Evolutionary conservation across 768 basidiomycete genomes (phyloP).

Genomic region (Podaxis pistillaris): DNA sequence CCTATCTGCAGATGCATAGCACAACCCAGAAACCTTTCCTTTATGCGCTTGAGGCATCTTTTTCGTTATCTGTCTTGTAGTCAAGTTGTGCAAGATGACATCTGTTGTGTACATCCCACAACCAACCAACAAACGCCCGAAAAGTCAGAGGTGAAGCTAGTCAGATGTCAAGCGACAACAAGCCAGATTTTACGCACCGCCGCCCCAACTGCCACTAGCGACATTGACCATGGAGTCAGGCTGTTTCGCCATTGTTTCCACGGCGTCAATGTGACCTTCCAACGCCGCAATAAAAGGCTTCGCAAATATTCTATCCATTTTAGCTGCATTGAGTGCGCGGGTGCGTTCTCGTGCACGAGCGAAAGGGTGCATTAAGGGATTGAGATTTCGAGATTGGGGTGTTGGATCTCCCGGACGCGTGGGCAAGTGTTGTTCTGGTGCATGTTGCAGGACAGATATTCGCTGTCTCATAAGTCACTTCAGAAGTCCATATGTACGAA

Average conservation of each 20-base stretch:
- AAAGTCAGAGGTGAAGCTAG: background rate
- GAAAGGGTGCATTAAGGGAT: slow-evolving; percentile 96
- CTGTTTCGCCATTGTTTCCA: slow-evolving; percentile 80
- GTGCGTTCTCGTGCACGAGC: slow-evolving; percentile 89
- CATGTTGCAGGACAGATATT: slow-evolving; percentile 87
- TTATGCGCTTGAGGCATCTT: slow-evolving; percentile 74
- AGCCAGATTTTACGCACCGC: slow-evolving; percentile 55
- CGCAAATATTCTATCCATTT: slow-evolving; percentile 97
- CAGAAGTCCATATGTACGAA: background rate
- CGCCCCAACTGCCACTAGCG: slow-evolving; percentile 95
- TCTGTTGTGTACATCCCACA: slow-evolving; percentile 42
- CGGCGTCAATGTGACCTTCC: slow-evolving; percentile 92
- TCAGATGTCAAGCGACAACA: background rate
- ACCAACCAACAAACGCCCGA: background rate
- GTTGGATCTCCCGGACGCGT: slow-evolving; percentile 78
- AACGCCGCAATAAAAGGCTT: slow-evolving; percentile 90
- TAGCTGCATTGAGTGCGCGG: slow-evolving; percentile 91
- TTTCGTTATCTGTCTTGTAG: slow-evolving; percentile 49
- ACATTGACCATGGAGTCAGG: slow-evolving; percentile 73
- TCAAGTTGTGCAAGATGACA: slow-evolving; percentile 82
- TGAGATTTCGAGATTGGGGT: slow-evolving; percentile 87
- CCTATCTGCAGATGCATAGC: slow-evolving; percentile 56
- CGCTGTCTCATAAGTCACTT: slow-evolving; percentile 44
- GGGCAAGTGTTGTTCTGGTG: slow-evolving; percentile 71
- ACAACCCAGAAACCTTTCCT: slow-evolving; percentile 81